Percentiles rank a stretch among this genome's conserved stretches.
Conservation (phyloP, 2,329 filamentous ascomycete species). For the Colletotrichum lini region DNA sequence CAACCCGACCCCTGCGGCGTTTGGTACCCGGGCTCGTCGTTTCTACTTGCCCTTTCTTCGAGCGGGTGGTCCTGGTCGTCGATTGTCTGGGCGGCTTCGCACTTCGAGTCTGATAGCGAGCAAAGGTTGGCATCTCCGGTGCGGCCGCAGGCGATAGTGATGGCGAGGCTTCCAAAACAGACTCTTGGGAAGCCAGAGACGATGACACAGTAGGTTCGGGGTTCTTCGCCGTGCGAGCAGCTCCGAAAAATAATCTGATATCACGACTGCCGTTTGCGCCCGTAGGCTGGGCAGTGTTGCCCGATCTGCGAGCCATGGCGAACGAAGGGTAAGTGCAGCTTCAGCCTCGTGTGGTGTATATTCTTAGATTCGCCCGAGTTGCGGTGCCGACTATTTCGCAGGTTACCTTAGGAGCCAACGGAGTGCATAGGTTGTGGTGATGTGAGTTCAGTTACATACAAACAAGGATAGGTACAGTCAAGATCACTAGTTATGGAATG, state of each 20-base stretch:
- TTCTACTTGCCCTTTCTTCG: slow-evolving; percentile 2
- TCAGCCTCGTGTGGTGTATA: neutral
- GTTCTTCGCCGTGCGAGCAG: slow-evolving; percentile 7
- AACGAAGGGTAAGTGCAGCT: neutral
- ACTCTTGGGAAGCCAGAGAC: neutral
- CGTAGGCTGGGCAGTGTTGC: slow-evolving; percentile 21
- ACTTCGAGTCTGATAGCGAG: neutral
- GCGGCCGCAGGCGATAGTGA: slow-evolving; percentile 5
- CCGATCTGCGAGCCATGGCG: slow-evolving; percentile 33
- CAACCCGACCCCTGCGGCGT: neutral
- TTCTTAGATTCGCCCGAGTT: too few relatives aligned
- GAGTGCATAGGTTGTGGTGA: neutral
- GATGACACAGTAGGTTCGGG: slow-evolving; percentile 3
- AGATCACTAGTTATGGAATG: slow-evolving; percentile 16
- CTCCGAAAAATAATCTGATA: slow-evolving; percentile 36
- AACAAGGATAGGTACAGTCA: slow-evolving; percentile 17
- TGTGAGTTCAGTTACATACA: slow-evolving; percentile 32
- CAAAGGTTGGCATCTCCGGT: neutral
- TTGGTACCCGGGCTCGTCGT: neutral
- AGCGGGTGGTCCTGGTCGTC: slow-evolving; percentile 4
- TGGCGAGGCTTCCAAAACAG: neutral
- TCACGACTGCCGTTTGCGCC: slow-evolving; percentile 27
- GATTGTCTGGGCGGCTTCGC: slow-evolving; percentile 14
- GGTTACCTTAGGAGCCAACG: neutral
- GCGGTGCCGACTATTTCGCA: neutral